Conservation (phyloP, 2,329 filamentous ascomycete genomes). For the Pseudocercospora fijiensis region DNA sequence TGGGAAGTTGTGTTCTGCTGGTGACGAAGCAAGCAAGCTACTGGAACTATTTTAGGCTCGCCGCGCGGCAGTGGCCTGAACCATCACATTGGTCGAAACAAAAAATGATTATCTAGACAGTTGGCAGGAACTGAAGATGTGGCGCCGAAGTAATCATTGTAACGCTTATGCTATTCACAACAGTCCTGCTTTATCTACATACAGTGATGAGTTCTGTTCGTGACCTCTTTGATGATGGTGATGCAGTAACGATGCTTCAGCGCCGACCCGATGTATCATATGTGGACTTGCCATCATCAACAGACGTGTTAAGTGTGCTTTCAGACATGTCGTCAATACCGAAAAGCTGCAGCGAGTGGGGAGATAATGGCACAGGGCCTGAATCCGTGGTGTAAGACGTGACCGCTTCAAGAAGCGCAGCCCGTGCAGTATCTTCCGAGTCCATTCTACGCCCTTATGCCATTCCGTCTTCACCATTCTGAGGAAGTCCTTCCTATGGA, state of each 20-base stretch:
- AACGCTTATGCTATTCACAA: background rate
- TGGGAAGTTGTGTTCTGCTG: background rate
- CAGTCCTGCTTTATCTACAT: background rate
- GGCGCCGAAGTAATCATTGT: background rate
- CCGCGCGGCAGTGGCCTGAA: background rate
- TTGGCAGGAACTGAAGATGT: background rate
- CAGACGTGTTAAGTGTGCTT: background rate
- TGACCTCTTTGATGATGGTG: background rate
- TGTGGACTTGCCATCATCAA: background rate
- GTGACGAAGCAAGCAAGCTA: background rate
- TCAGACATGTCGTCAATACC: background rate
- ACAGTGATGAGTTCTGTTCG: background rate
- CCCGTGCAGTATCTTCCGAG: background rate
- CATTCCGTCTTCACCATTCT: background rate
- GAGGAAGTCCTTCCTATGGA: background rate
- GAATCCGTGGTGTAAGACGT: too few species aligned
- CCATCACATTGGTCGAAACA: background rate
- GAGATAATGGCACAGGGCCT: background rate
- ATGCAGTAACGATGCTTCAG: background rate
- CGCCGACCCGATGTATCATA: background rate
- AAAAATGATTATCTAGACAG: background rate
- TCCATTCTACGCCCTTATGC: background rate
- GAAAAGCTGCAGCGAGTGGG: background rate
- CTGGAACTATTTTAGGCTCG: background rate
- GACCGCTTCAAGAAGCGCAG: background rate